Evolutionary conservation across 2,329 filamentous ascomycete species (phyloP).

Genomic region (Cordyceps fumosorosea): DNA sequence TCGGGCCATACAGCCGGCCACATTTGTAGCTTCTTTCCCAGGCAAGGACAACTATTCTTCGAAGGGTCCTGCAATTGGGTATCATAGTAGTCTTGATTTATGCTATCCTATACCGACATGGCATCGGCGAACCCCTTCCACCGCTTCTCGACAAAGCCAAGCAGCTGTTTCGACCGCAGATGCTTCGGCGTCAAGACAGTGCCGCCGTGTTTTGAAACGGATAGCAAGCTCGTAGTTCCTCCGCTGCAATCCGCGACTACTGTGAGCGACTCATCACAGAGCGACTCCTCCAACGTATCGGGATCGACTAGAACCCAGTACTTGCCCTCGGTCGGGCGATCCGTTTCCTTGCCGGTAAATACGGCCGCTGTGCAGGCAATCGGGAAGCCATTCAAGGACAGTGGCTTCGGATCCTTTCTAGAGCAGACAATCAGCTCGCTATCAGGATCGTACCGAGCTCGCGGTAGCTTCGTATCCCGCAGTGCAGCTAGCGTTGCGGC

Average conservation of each 20-base stretch:
- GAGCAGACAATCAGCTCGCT: constrained; percentile 73
- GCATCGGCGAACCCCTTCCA: constrained; percentile 31
- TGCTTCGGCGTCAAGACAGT: constrained; percentile 58
- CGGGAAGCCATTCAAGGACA: constrained; percentile 61
- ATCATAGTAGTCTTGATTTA: constrained; percentile 23
- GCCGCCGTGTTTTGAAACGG: constrained; percentile 80
- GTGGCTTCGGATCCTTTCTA: constrained; percentile 42
- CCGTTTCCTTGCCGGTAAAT: constrained; percentile 59
- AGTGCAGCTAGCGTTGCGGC: constrained; percentile 75
- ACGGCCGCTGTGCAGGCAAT: constrained; percentile 73
- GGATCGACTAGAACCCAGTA: constrained; percentile 82
- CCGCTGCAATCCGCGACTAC: constrained; percentile 63
- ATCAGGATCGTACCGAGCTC: constrained; percentile 78
- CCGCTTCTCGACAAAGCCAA: constrained; percentile 27
- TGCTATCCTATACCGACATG: constrained; percentile 33
- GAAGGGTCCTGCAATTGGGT: constrained; percentile 14
- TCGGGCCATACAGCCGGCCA: constrained; percentile 9
- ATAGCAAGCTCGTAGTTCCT: constrained; percentile 53
- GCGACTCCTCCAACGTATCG: constrained; percentile 79
- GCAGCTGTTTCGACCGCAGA: constrained; percentile 56
- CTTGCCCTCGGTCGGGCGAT: constrained; percentile 37
- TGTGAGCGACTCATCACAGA: constrained; percentile 78
- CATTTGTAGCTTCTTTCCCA: neutral
- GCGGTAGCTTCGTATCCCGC: constrained; percentile 67
- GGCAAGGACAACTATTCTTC: neutral